These are phyloP conservation scores for Arbutus unedo DNA, from an alignment of 148 eudicot genomes.

Conservation along the genomic window DNA sequence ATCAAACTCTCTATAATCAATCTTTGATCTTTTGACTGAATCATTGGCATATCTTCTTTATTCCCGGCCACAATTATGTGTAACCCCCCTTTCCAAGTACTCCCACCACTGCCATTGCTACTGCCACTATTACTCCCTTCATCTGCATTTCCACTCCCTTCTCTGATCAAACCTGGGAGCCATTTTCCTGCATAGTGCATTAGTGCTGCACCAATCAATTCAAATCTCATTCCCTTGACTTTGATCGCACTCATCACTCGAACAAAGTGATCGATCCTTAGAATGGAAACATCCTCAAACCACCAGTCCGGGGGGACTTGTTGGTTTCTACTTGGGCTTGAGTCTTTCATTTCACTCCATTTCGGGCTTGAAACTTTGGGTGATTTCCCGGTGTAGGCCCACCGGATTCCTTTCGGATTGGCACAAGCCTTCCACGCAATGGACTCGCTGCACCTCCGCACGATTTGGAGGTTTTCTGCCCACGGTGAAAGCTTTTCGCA, in stretches of 20 bases:
- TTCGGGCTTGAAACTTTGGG: slow-evolving; percentile 64
- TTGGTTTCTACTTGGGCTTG: slow-evolving; percentile 58
- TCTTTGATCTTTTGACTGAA: slow-evolving; percentile 71
- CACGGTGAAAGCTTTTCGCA: slow-evolving; percentile 93
- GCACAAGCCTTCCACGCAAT: slow-evolving; percentile 99
- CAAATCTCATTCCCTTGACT: slow-evolving; percentile 91
- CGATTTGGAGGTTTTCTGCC: slow-evolving; percentile 98
- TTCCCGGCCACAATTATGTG: slow-evolving; percentile 63
- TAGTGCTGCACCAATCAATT: slow-evolving; percentile 71
- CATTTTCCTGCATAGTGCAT: slow-evolving; percentile 83
- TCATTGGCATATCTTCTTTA: slow-evolving; percentile 40
- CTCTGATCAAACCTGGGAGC: slow-evolving; percentile 76
- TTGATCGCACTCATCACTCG: slow-evolving; percentile 96
- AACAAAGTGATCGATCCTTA: slow-evolving; percentile 90
- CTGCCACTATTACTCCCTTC: slow-evolving; percentile 34
- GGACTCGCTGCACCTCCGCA: slow-evolving; percentile 91
- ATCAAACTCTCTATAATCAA: slow-evolving; percentile 90
- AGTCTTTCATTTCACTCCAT: slow-evolving; percentile 69
- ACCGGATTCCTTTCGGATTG: slow-evolving; percentile 81
- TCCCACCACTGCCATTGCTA: slow-evolving; percentile 29
- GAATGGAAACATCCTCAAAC: slow-evolving; percentile 89
- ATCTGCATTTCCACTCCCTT: slow-evolving; percentile 27
- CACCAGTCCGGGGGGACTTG: slow-evolving; percentile 91
- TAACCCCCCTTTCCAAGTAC: slow-evolving; percentile 71
- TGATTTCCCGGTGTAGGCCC: slow-evolving; percentile 77